Base-by-base conservation (phyloP, 345 rosid species). In the Hirschfeldia incana region DNA sequence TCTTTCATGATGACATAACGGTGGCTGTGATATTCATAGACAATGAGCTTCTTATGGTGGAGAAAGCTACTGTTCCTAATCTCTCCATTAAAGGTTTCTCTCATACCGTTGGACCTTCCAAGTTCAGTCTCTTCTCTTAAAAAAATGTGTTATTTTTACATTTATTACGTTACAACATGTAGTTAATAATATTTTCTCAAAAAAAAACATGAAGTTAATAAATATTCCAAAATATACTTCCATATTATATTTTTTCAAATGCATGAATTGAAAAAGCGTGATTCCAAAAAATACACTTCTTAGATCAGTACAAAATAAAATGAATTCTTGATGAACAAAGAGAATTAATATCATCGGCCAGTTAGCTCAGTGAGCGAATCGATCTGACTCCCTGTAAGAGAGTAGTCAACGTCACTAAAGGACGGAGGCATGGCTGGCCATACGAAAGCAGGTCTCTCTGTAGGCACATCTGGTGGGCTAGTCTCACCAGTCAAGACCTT, bases 1-100 rank as follows among this genome's bases (percentile, higher is more conserved):
- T 69, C 80, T 87, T 80, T 59, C 99, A 95, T 21, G 99, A 95
- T 42, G 99, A 95, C 77, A 95, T 91, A 67, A 89, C 98, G 1
- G 96, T 95, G 64, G 86, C 90, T 51, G 98, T 95, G 70, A 69
- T 93, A 84, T 95, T 87, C 77, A 80, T 93, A 76, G 98, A 95
- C 85, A 87, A 83, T 13, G 94, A 90, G 46, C 65, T 75, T 72
- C 69, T 74, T 61, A 70, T 65, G 77, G 82, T 74, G 44, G 83
- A 86, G 68, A 82, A 78, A 70, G 69, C 66, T 21, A 60, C 87
- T 9, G 87, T 82, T 32, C 90, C 92, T 2, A 92, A 87, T 80
- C 70, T 87, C 72, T 93, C 99, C 6, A 69, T 93, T 21, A 80
- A 86, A 77, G 93, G 97, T 15, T 95, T 87, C 57, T 59, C 76